These are phyloP conservation scores for Themeda triandra DNA, from an alignment of 176 grass and related monocot species.

Conservation along the genomic window DNA sequence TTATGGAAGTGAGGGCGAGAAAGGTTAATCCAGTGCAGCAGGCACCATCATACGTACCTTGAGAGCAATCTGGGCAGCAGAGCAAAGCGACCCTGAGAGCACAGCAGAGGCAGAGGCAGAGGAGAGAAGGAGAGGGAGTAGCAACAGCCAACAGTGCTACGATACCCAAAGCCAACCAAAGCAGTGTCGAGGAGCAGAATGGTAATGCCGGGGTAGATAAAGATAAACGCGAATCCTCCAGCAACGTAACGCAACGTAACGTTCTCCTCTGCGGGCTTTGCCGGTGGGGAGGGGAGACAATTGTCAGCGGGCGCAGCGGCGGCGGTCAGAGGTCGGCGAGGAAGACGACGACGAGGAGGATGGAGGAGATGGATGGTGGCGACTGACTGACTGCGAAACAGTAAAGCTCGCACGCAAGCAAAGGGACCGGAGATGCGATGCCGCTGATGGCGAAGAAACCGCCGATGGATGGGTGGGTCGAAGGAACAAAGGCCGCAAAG, in stretches of 20 bases:
- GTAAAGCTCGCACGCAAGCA: slow-evolving; percentile 5
- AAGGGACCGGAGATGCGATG: background rate
- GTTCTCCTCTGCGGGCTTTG: background rate
- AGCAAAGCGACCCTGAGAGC: background rate
- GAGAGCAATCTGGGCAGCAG: background rate
- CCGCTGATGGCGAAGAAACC: background rate
- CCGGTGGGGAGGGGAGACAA: slow-evolving; percentile 13
- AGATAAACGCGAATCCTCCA: background rate
- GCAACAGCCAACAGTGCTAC: background rate
- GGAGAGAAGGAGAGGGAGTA: background rate
- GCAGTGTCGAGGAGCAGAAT: background rate
- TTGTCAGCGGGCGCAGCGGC: slow-evolving; percentile 12
- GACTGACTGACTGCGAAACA: background rate
- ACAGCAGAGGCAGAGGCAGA: background rate
- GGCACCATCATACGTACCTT: background rate
- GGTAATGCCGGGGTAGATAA: slow-evolving; percentile 1
- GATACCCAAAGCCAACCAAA: background rate
- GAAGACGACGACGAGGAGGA: background rate
- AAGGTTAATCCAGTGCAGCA: background rate
- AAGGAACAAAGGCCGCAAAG: background rate
- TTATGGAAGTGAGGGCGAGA: background rate
- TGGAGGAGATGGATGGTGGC: background rate
- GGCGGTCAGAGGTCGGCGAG: slow-evolving; percentile 1
- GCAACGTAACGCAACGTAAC: background rate
- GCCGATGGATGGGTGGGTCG: background rate